Conservation (phyloP, 2,329 filamentous ascomycete species). For the Coniochaeta pulveracea region DNA sequence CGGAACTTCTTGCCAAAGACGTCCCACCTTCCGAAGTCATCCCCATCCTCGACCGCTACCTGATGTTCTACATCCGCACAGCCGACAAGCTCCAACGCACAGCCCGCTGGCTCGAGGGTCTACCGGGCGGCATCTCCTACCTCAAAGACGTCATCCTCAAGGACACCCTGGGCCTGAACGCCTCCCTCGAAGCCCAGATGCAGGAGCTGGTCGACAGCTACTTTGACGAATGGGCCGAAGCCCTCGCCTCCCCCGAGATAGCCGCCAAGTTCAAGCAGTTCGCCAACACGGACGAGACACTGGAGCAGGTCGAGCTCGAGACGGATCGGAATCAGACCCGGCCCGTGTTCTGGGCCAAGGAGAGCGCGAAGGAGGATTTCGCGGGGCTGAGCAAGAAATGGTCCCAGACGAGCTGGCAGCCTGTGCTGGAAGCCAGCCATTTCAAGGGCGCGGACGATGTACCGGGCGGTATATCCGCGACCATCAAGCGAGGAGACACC, state of each 20-base stretch:
- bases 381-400: slow-evolving; percentile 51
- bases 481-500: slow-evolving; percentile 77
- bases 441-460: slow-evolving; percentile 54
- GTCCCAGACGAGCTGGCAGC: slow-evolving; percentile 63
- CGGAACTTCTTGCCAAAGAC: slow-evolving; percentile 76
- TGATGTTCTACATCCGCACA: slow-evolving; percentile 90
- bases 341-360: slow-evolving; percentile 68
- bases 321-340: slow-evolving; percentile 61
- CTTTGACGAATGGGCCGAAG: slow-evolving; percentile 89
- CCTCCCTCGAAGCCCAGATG: slow-evolving; percentile 81
- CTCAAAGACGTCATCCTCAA: slow-evolving; percentile 73
- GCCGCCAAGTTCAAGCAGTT: slow-evolving; percentile 70
- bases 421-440: slow-evolving; percentile 58
- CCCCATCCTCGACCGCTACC: slow-evolving; percentile 75
- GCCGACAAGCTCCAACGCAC: slow-evolving; percentile 85
- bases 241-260: slow-evolving; percentile 56
- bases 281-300: slow-evolving; percentile 62
- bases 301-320: slow-evolving; percentile 59
- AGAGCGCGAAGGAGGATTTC: slow-evolving; percentile 61
- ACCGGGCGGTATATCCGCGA: slow-evolving; percentile 63
- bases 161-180: slow-evolving; percentile 77
- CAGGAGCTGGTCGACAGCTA: slow-evolving; percentile 69
- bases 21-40: slow-evolving; percentile 74
- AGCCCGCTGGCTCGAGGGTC: slow-evolving; percentile 73
- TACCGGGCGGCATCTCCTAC: slow-evolving; percentile 77